Evolutionary conservation across 2,329 filamentous ascomycete species (phyloP), one percentile per base, ranked within the genome.

Genomic region (Lecanicillium sp.): DNA sequence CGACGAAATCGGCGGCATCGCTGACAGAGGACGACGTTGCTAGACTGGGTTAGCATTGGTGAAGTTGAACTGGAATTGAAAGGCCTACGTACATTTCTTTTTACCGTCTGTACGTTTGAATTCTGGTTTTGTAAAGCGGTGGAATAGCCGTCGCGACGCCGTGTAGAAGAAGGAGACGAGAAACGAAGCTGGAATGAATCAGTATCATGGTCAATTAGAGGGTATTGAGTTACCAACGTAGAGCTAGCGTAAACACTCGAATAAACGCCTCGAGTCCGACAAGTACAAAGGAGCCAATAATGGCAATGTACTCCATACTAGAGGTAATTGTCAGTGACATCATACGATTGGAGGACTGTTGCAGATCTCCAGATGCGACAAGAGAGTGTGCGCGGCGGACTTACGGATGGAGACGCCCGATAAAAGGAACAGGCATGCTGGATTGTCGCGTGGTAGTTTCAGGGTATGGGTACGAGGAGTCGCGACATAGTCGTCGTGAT

Each of bases 1-100:
- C 90, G 33, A 87, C 79, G 58, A 98, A 96, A 55, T 96, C 92
- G 44, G 85, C 78, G 4, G 90, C 87, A 55, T 92, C 82, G 40
- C 87, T 83, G 42, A 98, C 80, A 8, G 80, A 78, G n/a, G 67
- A 74, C 29, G 85, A 86, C 40, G 87, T 71, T 29, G 75, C 78
- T 79, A 46, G 52, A 75, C 78, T 16, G 79, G 64, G 53, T 85
- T 73, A 47, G 73, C 64, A 51, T 72, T 33, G 72, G 70, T 15
- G 71, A 70, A 34, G 78, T 70, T 11, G 64, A 62, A n/a, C n/a
- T 25, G 51, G 20, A 25, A 17, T 9, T 33, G 28, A 15, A 15
- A 18, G 29, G n/a, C 4, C 20, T 36, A 56, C 66, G 36, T 56
- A 76, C 71, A 70, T 55, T 83, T 83, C 53, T 80, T 83, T 53